Percentiles rank a stretch among this genome's conserved stretches.
Conservation (phyloP, 352 stramenopile species). For the Phytophthora ramorum region DNA sequence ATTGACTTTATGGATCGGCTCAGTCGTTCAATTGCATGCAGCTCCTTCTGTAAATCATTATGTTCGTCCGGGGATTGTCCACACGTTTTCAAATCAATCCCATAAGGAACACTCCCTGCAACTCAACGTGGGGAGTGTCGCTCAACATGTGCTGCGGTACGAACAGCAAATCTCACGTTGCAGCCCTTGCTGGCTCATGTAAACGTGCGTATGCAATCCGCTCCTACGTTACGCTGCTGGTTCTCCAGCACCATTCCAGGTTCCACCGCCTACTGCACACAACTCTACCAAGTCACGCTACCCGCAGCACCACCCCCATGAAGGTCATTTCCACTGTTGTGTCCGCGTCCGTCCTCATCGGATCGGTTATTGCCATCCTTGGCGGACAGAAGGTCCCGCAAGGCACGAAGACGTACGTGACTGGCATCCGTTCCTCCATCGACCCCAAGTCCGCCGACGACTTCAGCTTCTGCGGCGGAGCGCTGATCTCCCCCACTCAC, state of each 20-base stretch:
- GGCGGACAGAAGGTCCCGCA: slow-evolving; percentile 41
- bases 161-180: slow-evolving; percentile 21
- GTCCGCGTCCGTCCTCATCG: slow-evolving; percentile 28
- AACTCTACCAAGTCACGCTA: neutral
- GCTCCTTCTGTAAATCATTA: neutral
- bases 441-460: slow-evolving; percentile 23
- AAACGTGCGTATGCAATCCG: slow-evolving; percentile 15
- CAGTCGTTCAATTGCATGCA: neutral
- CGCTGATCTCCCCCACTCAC: slow-evolving; percentile 25
- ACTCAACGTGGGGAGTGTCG: neutral
- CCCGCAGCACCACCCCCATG: slow-evolving; percentile 1
- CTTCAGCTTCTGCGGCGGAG: slow-evolving; percentile 33
- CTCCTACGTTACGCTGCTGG: slow-evolving; percentile 10
- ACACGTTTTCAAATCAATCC: slow-evolving; percentile 12
- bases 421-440: slow-evolving; percentile 40
- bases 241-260: slow-evolving; percentile 9
- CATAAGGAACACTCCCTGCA: too few species aligned
- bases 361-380: slow-evolving; percentile 35
- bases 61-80: neutral
- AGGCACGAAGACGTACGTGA: slow-evolving; percentile 48
- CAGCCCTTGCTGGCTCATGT: slow-evolving; percentile 2
- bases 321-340: slow-evolving; percentile 27
- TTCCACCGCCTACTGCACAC: slow-evolving; percentile 23
- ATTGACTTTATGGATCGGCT: neutral
- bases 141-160: neutral